A percentile compares a stretch with the other conserved stretches of the same genome.
These are phyloP conservation scores for Fusarium sacchari DNA, from an alignment of 2,329 filamentous ascomycete species.

Conservation along the genomic window DNA sequence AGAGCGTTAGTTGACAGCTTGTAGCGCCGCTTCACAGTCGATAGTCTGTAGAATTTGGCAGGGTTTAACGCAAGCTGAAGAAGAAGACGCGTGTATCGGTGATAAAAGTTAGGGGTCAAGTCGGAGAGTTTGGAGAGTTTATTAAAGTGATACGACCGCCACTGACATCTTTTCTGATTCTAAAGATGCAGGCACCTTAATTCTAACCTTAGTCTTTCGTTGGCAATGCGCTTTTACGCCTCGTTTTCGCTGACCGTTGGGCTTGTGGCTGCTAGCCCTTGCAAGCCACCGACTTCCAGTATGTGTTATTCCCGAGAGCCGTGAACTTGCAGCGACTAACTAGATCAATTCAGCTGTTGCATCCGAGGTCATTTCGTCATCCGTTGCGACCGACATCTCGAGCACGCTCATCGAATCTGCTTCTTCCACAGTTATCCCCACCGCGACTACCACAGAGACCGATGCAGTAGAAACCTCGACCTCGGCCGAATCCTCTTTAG, in stretches of 20 bases:
- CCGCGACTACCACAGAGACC: background rate
- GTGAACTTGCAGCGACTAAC: background rate
- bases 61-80: background rate
- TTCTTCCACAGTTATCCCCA: background rate
- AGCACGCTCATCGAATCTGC: background rate
- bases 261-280: background rate
- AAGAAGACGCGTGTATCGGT: background rate
- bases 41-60: background rate
- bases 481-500: too few relatives aligned
- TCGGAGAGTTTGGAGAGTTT: background rate
- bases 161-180: background rate
- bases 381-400: fast-evolving
- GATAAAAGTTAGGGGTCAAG: background rate
- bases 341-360: background rate
- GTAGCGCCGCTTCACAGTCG: background rate
- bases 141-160: background rate
- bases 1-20: background rate
- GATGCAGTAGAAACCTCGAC: background rate
- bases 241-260: background rate
- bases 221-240: background rate
- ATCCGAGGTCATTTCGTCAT: background rate
- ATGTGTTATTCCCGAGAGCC: fast-evolving
- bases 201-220: background rate
- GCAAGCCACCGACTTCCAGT: background rate
- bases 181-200: background rate